Conservation (phyloP, 257 asterid genomes). For the Jaltomata sinuosa region DNA sequence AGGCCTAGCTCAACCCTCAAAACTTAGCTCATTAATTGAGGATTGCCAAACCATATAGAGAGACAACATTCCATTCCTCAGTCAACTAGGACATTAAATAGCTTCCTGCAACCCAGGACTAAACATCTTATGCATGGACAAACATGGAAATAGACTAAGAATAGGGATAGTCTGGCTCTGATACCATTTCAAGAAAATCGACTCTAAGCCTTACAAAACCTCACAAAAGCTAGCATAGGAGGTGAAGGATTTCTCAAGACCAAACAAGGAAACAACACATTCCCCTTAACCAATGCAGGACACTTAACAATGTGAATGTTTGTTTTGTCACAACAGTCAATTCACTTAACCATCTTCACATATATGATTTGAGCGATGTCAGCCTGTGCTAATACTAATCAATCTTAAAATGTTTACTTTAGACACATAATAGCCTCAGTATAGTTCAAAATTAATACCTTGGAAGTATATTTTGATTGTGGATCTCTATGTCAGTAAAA, state of each 20-base stretch:
- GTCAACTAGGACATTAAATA: neutral
- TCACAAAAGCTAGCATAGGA: neutral
- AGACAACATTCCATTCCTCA: neutral
- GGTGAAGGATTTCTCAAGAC: neutral
- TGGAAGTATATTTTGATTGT: constrained; percentile 45
- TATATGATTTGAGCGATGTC: neutral
- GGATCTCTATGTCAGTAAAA: constrained; percentile 41
- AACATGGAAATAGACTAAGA: neutral
- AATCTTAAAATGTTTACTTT: neutral
- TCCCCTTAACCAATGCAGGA: neutral
- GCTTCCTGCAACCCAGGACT: neutral
- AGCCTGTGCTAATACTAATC: neutral
- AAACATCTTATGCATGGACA: neutral
- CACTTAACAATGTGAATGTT: neutral
- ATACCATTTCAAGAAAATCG: neutral
- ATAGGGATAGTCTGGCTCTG: neutral
- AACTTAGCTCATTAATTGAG: neutral
- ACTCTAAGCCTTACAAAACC: neutral
- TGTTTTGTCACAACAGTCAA: neutral
- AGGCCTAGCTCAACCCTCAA: neutral
- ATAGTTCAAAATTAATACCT: constrained; percentile 17
- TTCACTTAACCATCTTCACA: neutral
- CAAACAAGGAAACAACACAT: neutral
- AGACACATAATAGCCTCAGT: neutral
- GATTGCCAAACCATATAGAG: neutral